These are phyloP conservation scores for Sporisorium scitamineum DNA, from an alignment of 1,284 basidiomycete species.

Conservation along the genomic window DNA sequence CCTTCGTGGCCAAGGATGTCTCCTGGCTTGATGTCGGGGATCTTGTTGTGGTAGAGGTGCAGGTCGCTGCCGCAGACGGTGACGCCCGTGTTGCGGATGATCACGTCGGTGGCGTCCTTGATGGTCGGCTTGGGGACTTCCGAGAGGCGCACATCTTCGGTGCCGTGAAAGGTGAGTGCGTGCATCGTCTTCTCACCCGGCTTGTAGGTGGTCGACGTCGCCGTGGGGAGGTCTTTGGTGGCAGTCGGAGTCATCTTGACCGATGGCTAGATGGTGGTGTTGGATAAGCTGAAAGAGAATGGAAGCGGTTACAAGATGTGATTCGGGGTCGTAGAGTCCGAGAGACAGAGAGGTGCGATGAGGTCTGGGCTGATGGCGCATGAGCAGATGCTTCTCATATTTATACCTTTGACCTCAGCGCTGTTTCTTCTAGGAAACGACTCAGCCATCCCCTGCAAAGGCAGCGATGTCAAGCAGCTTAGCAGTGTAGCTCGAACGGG, in stretches of 20 bases:
- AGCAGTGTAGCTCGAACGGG: not conserved
- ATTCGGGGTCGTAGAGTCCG: too few relatives aligned
- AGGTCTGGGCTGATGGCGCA: not conserved
- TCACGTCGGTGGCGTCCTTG: conserved; percentile 77
- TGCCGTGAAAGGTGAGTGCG: conserved; percentile 80
- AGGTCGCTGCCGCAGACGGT: conserved; percentile 75
- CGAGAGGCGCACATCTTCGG: conserved; percentile 70
- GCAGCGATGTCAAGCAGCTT: not conserved
- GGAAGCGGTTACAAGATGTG: too few relatives aligned
- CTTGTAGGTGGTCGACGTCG: conserved; percentile 32
- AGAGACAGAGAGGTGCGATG: not conserved
- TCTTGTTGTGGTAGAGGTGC: conserved; percentile 68
- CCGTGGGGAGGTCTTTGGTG: conserved; percentile 21
- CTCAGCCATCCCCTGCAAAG: not conserved
- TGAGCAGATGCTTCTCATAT: not conserved
- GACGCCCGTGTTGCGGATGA: conserved; percentile 78
- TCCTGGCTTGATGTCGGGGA: conserved; percentile 77
- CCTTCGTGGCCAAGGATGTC: conserved; percentile 72
- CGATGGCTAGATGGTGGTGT: too few relatives aligned
- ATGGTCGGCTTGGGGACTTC: conserved; percentile 75
- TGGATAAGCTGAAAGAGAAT: too few relatives aligned
- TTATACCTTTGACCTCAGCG: not conserved
- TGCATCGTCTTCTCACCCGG: conserved; percentile 37
- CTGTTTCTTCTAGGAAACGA: not conserved
- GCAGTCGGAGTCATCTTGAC: not conserved